phyloP scores from a whole-genome alignment of 176 grass and related monocot genomes.

The Musa beccarii region DNA sequence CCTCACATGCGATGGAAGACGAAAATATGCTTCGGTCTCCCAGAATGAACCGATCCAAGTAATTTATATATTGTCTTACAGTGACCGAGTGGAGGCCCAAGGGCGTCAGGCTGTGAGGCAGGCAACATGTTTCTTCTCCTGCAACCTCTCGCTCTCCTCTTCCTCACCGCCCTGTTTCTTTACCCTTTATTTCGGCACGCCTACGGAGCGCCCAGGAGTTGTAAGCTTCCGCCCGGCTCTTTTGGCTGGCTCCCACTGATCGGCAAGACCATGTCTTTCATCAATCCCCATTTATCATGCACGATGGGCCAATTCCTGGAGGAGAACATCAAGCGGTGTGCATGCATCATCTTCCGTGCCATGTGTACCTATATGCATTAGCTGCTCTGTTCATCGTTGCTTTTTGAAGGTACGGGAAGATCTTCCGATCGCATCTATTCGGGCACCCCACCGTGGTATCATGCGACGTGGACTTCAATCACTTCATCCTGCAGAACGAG shows the following conservation, averaged over 20 bases:
- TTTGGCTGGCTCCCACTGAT: constrained; percentile 30
- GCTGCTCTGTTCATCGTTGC: neutral
- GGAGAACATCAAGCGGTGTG: constrained; percentile 14
- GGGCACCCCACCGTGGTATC: constrained; percentile 31
- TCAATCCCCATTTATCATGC: constrained; percentile 29
- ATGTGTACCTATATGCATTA: neutral
- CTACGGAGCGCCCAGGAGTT: neutral
- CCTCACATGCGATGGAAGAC: too few relatives aligned
- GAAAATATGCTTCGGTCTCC: too few relatives aligned
- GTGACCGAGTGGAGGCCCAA: too few relatives aligned
- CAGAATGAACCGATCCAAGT: too few relatives aligned
- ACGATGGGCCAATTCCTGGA: constrained; percentile 19
- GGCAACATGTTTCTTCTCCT: neutral
- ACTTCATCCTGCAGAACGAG: constrained; percentile 36
- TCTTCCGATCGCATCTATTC: constrained; percentile 35
- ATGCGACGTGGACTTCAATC: constrained; percentile 29
- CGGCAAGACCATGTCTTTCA: constrained; percentile 30
- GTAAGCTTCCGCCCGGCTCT: constrained; percentile 18
- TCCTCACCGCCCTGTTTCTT: neutral
- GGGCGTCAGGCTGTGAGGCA: too few relatives aligned
- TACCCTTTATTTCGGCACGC: neutral
- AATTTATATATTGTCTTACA: too few relatives aligned
- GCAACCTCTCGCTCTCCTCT: neutral
- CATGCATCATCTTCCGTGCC: neutral
- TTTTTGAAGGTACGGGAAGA: constrained; percentile 20